A percentile compares a stretch with the other conserved stretches of the same genome.
phyloP scores from a whole-genome alignment of 208 protist species.

The Leishmania turanica region DNA sequence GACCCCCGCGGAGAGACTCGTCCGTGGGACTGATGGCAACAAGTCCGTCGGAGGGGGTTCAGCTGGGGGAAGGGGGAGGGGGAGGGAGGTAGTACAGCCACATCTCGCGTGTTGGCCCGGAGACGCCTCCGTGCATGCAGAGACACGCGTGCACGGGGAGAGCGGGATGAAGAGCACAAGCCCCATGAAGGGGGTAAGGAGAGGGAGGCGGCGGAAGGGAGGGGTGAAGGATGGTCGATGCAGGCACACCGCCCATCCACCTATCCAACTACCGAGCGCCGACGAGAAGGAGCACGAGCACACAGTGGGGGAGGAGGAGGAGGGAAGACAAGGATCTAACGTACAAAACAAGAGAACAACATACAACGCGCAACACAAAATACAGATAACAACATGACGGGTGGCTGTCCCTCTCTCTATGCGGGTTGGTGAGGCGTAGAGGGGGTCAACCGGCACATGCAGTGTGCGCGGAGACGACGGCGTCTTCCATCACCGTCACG shows the following conservation, averaged over 20 bases:
- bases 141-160: not conserved
- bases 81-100: not conserved
- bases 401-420: not conserved
- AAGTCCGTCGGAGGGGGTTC: not conserved
- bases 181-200: not conserved
- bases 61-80: too few relatives aligned
- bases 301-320: not conserved
- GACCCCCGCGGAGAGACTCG: not conserved
- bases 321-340: constrained; percentile 4
- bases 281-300: not conserved
- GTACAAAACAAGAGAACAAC: constrained; percentile 2
- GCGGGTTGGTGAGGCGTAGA: not conserved
- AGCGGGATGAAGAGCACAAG: not conserved
- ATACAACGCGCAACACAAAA: not conserved
- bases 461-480: not conserved
- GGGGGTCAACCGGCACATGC: not conserved
- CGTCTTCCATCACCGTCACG: not conserved
- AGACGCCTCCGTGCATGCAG: not conserved
- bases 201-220: not conserved
- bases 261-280: not conserved
- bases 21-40: not conserved
- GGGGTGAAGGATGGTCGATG: not conserved
- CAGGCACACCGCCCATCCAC: not conserved
- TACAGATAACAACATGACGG: not conserved
- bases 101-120: not conserved